Base-by-base conservation (phyloP, 352 stramenopile species). In the Globisporangium nunn region DNA sequence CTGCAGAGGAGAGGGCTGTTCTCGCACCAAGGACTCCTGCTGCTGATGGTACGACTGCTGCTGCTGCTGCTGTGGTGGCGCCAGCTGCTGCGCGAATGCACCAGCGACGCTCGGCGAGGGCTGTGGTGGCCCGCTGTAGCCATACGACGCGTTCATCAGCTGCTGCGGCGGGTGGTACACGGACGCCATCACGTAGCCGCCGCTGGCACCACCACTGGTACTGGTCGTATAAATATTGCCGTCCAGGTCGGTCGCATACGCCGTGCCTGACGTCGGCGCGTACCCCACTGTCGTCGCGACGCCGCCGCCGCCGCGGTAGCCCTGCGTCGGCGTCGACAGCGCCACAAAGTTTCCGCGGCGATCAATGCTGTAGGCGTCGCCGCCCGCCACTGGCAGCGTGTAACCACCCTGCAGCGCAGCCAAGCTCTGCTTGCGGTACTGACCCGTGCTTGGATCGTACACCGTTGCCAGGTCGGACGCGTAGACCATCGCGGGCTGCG, bases 401-500 rank as follows among this genome's bases (percentile, higher is more conserved):
- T 87, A 88, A 33, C 31, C 23, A 0, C 41, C 47, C 17, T 46
- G 33, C 56, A 61, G 48, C 43, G 45, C 15, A 18, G 29, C 48
- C 47, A 69, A 64, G 71, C 7, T 59, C 46, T 45, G 40, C 46
- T 84, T 84, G 46, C 74, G 61, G 62, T 81, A 81, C 50, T 81
- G 74, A 3, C 52, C 62, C 67, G 74, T 81, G 2, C 67, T 76
- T 17, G 74, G 74, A 58, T 82, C 74, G 56, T 82, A 85, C 17
- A 70, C 64, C 10, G 71, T 67, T 4, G 57, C 30, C 67, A 79
- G 75, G 30, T 79, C 74, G 30, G 56, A 62, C 50, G 63, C 45
- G 54, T 85, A 81, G 72, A 85, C 64, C 61, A 76, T 78, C 1
- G 61, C 58, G 41, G 45, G 58, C 28, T 40, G 4, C 31, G 59